Evolutionary conservation across 1,284 basidiomycete genomes (phyloP).

Genomic region (Melampsora medusae): DNA sequence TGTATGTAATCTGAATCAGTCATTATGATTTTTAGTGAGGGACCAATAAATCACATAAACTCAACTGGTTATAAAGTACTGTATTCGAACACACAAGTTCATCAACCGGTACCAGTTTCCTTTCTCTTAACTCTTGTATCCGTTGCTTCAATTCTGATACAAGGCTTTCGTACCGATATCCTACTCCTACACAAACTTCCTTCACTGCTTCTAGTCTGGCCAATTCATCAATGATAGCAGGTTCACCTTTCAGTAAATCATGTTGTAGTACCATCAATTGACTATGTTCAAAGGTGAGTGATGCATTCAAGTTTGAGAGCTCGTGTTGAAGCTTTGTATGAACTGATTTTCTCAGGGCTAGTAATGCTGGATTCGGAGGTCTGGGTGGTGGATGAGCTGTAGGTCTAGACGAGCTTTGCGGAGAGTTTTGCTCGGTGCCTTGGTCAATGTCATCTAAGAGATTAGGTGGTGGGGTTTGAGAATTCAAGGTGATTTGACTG

Average conservation of each 20-base stretch:
- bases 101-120: conserved; percentile 75
- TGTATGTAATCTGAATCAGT: conserved; percentile 5
- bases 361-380: conserved; percentile 71
- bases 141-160: conserved; percentile 68
- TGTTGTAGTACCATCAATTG: conserved; percentile 73
- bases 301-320: conserved; percentile 66
- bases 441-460: conserved; percentile 18
- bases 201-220: conserved; percentile 89
- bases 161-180: conserved; percentile 65
- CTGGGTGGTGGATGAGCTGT: conserved; percentile 78
- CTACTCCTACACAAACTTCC: conserved; percentile 80
- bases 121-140: conserved; percentile 67
- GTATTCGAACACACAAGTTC: conserved; percentile 91
- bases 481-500: conserved; percentile 34
- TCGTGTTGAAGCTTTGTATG: conserved; percentile 72
- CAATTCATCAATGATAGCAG: conserved; percentile 93
- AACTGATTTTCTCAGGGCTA: conserved; percentile 76
- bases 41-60: conserved; percentile 53
- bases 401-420: conserved; percentile 5
- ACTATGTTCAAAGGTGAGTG: conserved; percentile 68
- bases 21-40: not conserved
- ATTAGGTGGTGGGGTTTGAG: conserved; percentile 45
- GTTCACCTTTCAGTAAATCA: conserved; percentile 82
- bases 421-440: conserved; percentile 30
- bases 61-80: conserved; percentile 90